Evolutionary conservation across 805 yeast genomes (phyloP), one percentile per base, ranked within the genome.

Genomic region (Yarrowia bubula): DNA sequence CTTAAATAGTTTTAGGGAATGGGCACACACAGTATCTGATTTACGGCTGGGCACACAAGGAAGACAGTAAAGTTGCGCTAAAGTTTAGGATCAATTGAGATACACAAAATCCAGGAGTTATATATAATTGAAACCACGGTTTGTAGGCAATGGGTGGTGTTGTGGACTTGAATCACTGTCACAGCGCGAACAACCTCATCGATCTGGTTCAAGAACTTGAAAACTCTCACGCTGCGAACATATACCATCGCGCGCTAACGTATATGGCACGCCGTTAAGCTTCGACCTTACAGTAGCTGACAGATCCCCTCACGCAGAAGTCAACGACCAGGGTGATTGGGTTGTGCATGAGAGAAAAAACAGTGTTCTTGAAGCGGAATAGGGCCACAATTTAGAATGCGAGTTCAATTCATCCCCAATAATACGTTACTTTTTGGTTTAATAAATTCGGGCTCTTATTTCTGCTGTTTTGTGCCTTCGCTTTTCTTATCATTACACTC

Each of bases 41-140:
- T 47, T 47, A 48, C 55, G 41, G n/a, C 53, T 32, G 53, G 53
- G 10, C 28, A 11, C n/a, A 7, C 13, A 48, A 48, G 55, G 41
- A 31, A 35, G 10, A 8, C 32, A 17, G 55, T 13, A 35, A 11
- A 48, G 55, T 48, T 48, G 41, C 41, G 41, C 55, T 48, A 48
- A 48, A 48, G 55, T 33, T 18, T 22, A 18, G 17, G 14, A 8
- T 33, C 31, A 35, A 14, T 18, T 4, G 11, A 14, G 41, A 6
- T n/a, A 13, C 31, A 1, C 32, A 14, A 48, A 22, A 48, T 41
- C 13, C 31, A 48, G 41, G 33, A 8, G 41, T 31, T 48, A 48
- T 18, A 4, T 10, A 10, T 14, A 6, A 13, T 13, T 7, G 4
- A 8, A 11, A 31, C 41, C 41, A 17, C 13, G 41, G 39, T 8